phyloP scores from a whole-genome alignment of 2,329 filamentous ascomycete genomes.

The Penicillium sclerotigenum region DNA sequence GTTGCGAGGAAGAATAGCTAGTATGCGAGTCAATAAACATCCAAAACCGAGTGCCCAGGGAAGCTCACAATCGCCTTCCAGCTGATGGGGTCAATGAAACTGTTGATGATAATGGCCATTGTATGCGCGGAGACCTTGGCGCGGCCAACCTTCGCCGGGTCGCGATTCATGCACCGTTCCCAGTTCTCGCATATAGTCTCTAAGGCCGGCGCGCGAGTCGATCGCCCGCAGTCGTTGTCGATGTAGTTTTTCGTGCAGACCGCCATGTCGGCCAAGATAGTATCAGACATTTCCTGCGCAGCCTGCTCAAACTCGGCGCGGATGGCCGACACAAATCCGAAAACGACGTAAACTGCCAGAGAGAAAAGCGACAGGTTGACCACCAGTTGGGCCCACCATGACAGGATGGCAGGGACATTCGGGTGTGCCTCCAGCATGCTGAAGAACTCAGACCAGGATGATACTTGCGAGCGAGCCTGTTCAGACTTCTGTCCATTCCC shows the following conservation, averaged over 20 bases:
- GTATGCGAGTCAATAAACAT: constrained; percentile 15
- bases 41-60: background rate
- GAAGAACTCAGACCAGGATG: constrained; percentile 53
- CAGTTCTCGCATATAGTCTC: constrained; percentile 72
- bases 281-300: constrained; percentile 64
- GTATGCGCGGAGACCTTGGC: constrained; percentile 81
- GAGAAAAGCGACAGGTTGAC: constrained; percentile 51
- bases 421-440: constrained; percentile 63
- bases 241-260: constrained; percentile 70
- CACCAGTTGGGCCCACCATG: constrained; percentile 62
- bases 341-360: constrained; percentile 61
- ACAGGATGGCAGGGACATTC: constrained; percentile 62
- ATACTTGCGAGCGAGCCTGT: constrained; percentile 27
- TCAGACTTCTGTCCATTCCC: constrained; percentile 13
- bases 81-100: constrained; percentile 85
- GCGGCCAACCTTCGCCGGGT: constrained; percentile 72
- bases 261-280: constrained; percentile 69
- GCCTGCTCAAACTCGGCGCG: constrained; percentile 72
- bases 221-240: constrained; percentile 69
- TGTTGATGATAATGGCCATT: constrained; percentile 89
- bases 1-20: constrained; percentile 40
- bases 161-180: constrained; percentile 82
- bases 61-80: constrained; percentile 70
- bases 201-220: constrained; percentile 68
- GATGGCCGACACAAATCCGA: constrained; percentile 66